Evolutionary conservation across 2,329 filamentous ascomycete species (phyloP), one percentile per base, ranked within the genome.

Genomic region (Pseudocercospora fijiensis): DNA sequence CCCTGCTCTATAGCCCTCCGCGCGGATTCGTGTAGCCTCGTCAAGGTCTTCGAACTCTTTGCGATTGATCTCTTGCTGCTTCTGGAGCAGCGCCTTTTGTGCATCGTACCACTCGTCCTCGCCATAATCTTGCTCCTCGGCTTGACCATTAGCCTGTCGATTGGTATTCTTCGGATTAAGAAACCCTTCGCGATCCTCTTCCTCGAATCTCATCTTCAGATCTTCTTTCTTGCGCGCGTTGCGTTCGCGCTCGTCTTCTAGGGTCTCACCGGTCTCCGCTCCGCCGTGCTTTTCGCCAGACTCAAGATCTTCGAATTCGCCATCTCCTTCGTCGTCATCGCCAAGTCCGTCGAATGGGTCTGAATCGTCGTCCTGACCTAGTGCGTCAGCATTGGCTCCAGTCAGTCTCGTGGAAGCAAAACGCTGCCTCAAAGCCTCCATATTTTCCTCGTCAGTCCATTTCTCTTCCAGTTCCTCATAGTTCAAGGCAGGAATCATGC

Each of bases 61-160:
- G 74, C 92, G 92, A 80, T 99, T 99, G 85, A 99, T 97, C 73
- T 96, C 91, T 67, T 95, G 85, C 77, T 99, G 95, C 79, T 96
- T 97, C 78, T 97, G 91, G 64, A 99, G 88, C 76, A 90, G 85
- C 30, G 95, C 91, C 80, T 99, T 99, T 76, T 99, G 95, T 27
- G 90, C 87, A 74, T 98, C 95, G 76, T 99, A 99, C 96, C 96
- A 99, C 61, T 99, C 91, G 75, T 99, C 95, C 78, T 99, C 95
- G 58, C 93, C 95, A 73, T 96, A 98, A 74, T 96, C 90, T 63
- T 86, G 82, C 59, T 94, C 87, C 5, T 87, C 82, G 2, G 84
- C 84, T 33, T 84, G 88, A 28, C 85, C 87, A 33, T 74, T 71
- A 69, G 92, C 90, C 67, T 86, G 83, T 37, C 89, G 85, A 10